Evolutionary conservation across 2,329 filamentous ascomycete genomes (phyloP).

Genomic region (Phaeosphaeriaceae sp.): DNA sequence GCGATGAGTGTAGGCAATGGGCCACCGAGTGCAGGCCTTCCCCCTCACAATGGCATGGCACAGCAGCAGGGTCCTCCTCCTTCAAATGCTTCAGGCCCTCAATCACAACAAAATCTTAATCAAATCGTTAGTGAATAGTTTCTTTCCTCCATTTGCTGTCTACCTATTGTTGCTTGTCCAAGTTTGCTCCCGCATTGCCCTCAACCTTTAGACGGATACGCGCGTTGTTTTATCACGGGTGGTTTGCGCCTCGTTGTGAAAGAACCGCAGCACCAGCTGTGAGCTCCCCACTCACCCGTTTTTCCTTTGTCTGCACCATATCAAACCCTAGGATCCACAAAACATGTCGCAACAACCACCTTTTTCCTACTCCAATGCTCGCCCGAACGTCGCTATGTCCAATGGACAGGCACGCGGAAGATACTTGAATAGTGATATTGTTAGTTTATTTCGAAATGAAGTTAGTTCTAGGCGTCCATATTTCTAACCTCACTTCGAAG

Average conservation of each 20-base stretch:
- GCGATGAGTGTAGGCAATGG: conserved; percentile 52
- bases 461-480: not conserved
- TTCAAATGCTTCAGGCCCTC: conserved; percentile 55
- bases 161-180: not conserved
- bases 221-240: not conserved
- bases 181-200: not conserved
- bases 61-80: conserved; percentile 58
- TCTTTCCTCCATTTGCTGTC: not conserved
- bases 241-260: not conserved
- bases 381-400: not conserved
- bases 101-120: conserved; percentile 89
- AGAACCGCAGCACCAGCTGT: not conserved
- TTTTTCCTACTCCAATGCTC: not conserved
- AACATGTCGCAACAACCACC: conserved; percentile 1
- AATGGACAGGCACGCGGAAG: not conserved
- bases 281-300: not conserved
- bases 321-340: not conserved
- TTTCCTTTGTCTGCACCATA: too few relatives aligned
- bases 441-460: not conserved
- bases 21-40: conserved; percentile 49
- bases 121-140: conserved; percentile 78
- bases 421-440: not conserved
- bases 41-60: conserved; percentile 53
- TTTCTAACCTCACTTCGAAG: not conserved
- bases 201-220: not conserved